Conservation (phyloP, 2,329 filamentous ascomycete genomes). For the Knufia petricola region DNA sequence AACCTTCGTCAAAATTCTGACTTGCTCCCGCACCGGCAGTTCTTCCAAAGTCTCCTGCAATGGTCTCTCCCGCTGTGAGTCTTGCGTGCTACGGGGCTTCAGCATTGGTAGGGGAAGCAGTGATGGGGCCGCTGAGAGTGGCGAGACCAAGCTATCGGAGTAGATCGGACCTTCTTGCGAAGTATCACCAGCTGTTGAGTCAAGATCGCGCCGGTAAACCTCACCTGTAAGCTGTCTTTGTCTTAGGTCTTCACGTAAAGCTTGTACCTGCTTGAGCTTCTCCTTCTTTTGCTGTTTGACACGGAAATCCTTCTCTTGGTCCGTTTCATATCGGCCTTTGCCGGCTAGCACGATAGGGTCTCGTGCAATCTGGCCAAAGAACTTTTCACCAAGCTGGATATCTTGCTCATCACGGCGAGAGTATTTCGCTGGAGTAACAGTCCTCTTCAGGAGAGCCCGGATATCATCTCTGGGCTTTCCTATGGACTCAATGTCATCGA, state of each 20-base stretch:
- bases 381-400: background rate
- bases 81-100: no score
- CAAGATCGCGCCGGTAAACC: background rate
- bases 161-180: background rate
- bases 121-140: background rate
- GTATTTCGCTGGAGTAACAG: background rate
- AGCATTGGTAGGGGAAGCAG: no score
- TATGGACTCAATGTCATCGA: background rate
- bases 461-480: background rate
- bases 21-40: background rate
- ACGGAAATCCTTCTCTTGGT: background rate
- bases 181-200: background rate
- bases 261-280: background rate
- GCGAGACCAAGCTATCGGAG: background rate
- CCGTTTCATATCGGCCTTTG: background rate
- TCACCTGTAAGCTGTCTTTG: background rate
- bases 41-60: no score
- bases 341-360: conserved; percentile 2
- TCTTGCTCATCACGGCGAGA: background rate
- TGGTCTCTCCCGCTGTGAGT: no score
- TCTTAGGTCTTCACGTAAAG: background rate
- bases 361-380: conserved; percentile 6
- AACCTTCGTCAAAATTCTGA: background rate
- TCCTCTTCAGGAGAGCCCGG: background rate
- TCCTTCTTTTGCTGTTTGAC: background rate